phyloP scores from a whole-genome alignment of 2,329 filamentous ascomycete genomes.

The Aspergillus sp. region DNA sequence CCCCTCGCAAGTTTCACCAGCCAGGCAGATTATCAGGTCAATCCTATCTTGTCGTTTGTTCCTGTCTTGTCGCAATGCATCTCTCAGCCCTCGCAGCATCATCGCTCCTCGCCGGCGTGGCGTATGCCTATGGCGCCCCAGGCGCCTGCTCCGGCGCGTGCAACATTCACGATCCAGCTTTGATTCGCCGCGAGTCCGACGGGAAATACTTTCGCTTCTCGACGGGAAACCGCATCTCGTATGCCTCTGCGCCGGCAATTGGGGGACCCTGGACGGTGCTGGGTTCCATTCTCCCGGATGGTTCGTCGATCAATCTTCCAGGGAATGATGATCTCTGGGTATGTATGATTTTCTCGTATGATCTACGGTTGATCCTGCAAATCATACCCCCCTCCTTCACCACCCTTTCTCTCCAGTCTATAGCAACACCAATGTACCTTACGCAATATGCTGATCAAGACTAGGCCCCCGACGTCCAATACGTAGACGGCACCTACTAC shows the following conservation, averaged over 20 bases:
- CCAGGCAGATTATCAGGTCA: neutral
- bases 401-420: no score
- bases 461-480: slow-evolving; percentile 66
- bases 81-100: slow-evolving; percentile 11
- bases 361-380: neutral
- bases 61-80: slow-evolving; percentile 12
- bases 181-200: slow-evolving; percentile 54
- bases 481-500: slow-evolving; percentile 64
- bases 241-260: slow-evolving; percentile 53
- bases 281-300: slow-evolving; percentile 52
- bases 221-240: slow-evolving; percentile 55
- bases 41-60: neutral
- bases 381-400: no score
- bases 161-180: slow-evolving; percentile 52
- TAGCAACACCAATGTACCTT: no score
- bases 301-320: slow-evolving; percentile 50
- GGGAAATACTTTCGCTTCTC: slow-evolving; percentile 59
- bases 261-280: slow-evolving; percentile 57
- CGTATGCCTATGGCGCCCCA: slow-evolving; percentile 35
- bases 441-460: neutral
- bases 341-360: slow-evolving; percentile 27
- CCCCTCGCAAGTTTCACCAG: neutral
- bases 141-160: slow-evolving; percentile 38
- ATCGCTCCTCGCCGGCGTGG: slow-evolving; percentile 22
- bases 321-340: slow-evolving; percentile 58